Conservation (phyloP, 768 basidiomycete species). For the Xanthoconium stramineum region DNA sequence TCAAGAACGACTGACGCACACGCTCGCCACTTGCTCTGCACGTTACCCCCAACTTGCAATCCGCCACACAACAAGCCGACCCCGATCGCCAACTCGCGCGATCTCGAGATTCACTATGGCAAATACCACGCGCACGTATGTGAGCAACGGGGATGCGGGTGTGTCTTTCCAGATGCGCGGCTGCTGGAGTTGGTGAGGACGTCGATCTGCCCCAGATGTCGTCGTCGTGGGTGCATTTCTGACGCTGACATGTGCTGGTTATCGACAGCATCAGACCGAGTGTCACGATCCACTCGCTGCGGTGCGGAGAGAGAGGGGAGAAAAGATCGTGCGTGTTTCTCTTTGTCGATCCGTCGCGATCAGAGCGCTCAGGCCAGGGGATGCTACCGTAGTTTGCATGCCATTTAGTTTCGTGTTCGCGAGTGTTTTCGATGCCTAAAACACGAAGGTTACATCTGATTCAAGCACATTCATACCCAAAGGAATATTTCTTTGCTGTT, state of each 20-base stretch:
- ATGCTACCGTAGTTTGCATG: constrained; percentile 68
- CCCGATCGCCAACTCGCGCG: constrained; percentile 57
- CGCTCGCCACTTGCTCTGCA: constrained; percentile 56
- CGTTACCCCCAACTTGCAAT: constrained; percentile 81
- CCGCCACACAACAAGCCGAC: constrained; percentile 53
- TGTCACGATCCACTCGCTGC: constrained; percentile 86
- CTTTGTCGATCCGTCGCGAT: constrained; percentile 12
- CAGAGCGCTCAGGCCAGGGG: neutral
- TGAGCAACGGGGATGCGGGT: constrained; percentile 62
- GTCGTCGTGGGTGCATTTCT: constrained; percentile 1
- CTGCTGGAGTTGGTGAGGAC: constrained; percentile 72
- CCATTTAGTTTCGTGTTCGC: constrained; percentile 57
- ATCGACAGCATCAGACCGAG: constrained; percentile 72
- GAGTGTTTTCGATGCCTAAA: constrained; percentile 69
- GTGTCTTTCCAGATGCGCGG: constrained; percentile 82
- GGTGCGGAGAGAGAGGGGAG: constrained; percentile 71
- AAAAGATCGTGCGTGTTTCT: constrained; percentile 63
- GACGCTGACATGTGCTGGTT: neutral
- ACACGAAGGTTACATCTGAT: constrained; percentile 79
- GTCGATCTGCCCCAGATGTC: constrained; percentile 1
- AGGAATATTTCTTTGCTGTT: constrained; percentile 87
- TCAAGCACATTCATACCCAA: constrained; percentile 76
- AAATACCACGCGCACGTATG: constrained; percentile 84
- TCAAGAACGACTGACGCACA: constrained; percentile 28
- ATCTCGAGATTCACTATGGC: constrained; percentile 81